Evolutionary conservation across 2,329 filamentous ascomycete genomes (phyloP).

Genomic region (Tolypocladium amazonense): DNA sequence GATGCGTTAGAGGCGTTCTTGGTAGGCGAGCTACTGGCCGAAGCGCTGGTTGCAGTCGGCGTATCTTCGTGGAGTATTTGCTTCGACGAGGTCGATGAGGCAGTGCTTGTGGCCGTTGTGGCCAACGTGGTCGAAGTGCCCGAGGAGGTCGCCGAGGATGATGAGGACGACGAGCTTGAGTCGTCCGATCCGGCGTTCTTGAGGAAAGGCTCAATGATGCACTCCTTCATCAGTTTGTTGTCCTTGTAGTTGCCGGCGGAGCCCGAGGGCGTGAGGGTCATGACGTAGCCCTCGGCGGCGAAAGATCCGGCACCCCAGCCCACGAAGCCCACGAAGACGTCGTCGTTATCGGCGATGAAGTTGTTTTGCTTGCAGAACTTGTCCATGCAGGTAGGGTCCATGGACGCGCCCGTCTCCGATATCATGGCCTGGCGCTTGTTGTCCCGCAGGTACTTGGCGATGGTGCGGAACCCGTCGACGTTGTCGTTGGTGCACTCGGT

Average conservation of each 20-base stretch:
- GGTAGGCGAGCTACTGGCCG: background rate
- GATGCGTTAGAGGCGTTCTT: background rate
- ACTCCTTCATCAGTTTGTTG: slow-evolving; percentile 30
- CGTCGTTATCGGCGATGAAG: slow-evolving; percentile 33
- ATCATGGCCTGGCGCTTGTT: slow-evolving; percentile 38
- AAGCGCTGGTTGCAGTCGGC: background rate
- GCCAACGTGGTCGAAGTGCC: no score
- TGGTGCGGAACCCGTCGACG: slow-evolving; percentile 32
- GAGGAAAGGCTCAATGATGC: slow-evolving; percentile 25
- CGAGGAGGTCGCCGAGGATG: background rate
- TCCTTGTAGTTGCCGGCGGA: slow-evolving; percentile 18
- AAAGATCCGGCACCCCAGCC: slow-evolving; percentile 36
- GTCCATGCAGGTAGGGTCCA: slow-evolving; percentile 28
- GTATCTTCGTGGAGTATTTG: background rate
- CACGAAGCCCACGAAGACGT: slow-evolving; percentile 35
- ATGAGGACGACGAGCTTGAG: background rate
- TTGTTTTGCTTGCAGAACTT: slow-evolving; percentile 35
- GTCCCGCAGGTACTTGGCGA: slow-evolving; percentile 35
- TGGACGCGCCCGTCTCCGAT: slow-evolving; percentile 41
- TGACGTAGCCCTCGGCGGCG: slow-evolving; percentile 25
- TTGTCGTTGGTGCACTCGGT: slow-evolving; percentile 43
- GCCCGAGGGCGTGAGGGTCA: slow-evolving; percentile 29
- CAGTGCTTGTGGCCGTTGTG: background rate
- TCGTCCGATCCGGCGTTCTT: background rate
- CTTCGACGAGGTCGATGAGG: background rate